Base-by-base conservation (phyloP, 495 filamentous ascomycete genomes). In the Amniculicola lignicola region DNA sequence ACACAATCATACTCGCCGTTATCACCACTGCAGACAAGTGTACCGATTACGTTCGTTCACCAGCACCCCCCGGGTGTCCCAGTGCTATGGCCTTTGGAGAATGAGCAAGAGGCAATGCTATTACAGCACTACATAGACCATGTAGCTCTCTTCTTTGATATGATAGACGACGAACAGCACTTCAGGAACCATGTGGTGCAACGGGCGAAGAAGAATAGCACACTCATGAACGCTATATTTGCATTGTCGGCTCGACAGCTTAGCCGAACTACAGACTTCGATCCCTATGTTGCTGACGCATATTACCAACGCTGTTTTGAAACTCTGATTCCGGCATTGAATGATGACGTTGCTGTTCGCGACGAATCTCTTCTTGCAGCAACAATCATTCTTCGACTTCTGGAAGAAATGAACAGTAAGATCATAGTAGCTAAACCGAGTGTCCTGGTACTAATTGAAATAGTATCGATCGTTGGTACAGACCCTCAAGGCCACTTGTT, bases 331-430 rank as follows among this genome's bases (percentile, higher is more conserved):
- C 61, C 61, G 1, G 51, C 44, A 0, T 23, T 63, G 14, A 59
- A 59, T 48, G 55, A 63, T 15, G 42, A 24, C 45, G 39, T 55
- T 42, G 55, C 61, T 16, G 47, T 55, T 5, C 41, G 25, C 10
- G 61, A 63, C 19, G 61, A 63, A 28, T 50, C 54, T 0, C 51
- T 63, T n/a, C 37, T 63, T 7, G 50, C 61, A 24, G 61, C 61
- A 15, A 59, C 49, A 1, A 52, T 63, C 5, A 59, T 63, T 14
- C 31, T 63, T n/a, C 55, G 61, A 7, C 55, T 63, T 28, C 22
- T 63, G 22, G 61, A 63, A 39, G 61, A 63, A 46, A 51, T 63
- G 55, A 57, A 63, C 23, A 57, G 57, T 61, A 44, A 49, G 57
- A 7, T 21, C 6, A 14, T 15, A 21, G 4, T 24, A n/a, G 3